Conservation (phyloP, 2,329 filamentous ascomycete species). For the Fusarium multiceps region DNA sequence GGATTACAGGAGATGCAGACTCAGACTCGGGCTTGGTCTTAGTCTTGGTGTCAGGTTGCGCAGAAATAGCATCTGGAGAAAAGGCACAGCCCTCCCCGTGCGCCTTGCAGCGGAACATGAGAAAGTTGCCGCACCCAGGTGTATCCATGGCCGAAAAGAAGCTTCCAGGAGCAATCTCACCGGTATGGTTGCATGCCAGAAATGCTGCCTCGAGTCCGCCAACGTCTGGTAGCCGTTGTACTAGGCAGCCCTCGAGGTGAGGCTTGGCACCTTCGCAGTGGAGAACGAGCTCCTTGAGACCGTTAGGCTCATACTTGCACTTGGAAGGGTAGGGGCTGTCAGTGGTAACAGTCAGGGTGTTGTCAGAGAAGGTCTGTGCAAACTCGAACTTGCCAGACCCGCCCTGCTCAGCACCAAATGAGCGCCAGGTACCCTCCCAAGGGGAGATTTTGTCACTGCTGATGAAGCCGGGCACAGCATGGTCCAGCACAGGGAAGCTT, state of each 20-base stretch:
- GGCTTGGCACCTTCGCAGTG: neutral
- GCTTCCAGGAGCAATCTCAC: neutral
- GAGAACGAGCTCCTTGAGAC: neutral
- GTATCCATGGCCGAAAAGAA: constrained; percentile 10
- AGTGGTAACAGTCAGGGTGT: neutral
- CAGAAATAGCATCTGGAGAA: neutral
- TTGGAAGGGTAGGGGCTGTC: constrained; percentile 2
- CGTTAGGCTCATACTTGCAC: neutral
- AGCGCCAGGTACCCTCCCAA: constrained; percentile 7
- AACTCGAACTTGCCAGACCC: constrained; percentile 11
- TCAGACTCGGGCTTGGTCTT: neutral
- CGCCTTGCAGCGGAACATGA: constrained; percentile 2
- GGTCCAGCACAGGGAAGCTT: neutral
- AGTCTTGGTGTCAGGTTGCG: neutral
- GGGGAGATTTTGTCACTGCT: neutral
- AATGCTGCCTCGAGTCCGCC: neutral
- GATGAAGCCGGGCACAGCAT: neutral
- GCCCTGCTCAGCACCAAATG: neutral
- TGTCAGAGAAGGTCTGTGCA: neutral
- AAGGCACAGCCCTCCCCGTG: neutral
- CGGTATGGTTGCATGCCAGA: constrained; percentile 1
- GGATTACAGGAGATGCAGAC: neutral
- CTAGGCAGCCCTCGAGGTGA: neutral
- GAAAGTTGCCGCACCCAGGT: neutral
- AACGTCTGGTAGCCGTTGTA: neutral